Conservation (phyloP, 768 basidiomycete species). For the Russula brevipes region DNA sequence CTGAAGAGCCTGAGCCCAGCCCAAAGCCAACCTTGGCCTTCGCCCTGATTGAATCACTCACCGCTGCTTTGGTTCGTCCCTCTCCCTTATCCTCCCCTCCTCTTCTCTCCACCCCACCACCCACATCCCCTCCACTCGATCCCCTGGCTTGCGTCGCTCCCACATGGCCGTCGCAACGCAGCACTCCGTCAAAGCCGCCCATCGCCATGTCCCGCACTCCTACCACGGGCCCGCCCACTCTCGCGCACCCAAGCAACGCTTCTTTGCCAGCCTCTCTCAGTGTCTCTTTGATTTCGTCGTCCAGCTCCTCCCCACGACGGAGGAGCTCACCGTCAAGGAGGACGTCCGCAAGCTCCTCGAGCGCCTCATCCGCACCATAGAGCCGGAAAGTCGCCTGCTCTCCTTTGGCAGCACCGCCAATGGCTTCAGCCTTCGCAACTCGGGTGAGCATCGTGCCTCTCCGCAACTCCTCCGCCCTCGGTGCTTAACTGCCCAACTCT, state of each 20-base stretch:
- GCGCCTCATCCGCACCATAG: conserved; percentile 90
- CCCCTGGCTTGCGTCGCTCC: neutral
- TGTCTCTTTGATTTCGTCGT: conserved; percentile 92
- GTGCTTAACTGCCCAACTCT: neutral
- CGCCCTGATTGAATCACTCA: too few relatives aligned
- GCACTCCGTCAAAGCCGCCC: conserved; percentile 9
- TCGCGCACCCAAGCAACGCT: conserved; percentile 51
- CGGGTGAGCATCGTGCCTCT: conserved; percentile 47
- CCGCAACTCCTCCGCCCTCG: neutral
- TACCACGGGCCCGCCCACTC: conserved; percentile 18
- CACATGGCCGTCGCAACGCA: conserved; percentile 22
- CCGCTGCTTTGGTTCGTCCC: too few relatives aligned
- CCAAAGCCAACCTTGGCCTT: too few relatives aligned
- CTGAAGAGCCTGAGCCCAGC: neutral
- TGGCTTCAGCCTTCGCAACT: conserved; percentile 94
- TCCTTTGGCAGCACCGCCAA: conserved; percentile 98
- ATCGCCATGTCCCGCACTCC: conserved; percentile 15
- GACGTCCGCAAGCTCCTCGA: conserved; percentile 93
- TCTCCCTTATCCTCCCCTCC: neutral
- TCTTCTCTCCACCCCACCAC: too few relatives aligned
- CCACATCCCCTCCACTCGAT: neutral
- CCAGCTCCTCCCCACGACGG: conserved; percentile 81
- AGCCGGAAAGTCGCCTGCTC: conserved; percentile 82
- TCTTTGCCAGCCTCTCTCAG: conserved; percentile 77
- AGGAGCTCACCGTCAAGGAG: conserved; percentile 93